Base-by-base conservation (phyloP, 352 stramenopile species). In the Phytophthora sansomeana region DNA sequence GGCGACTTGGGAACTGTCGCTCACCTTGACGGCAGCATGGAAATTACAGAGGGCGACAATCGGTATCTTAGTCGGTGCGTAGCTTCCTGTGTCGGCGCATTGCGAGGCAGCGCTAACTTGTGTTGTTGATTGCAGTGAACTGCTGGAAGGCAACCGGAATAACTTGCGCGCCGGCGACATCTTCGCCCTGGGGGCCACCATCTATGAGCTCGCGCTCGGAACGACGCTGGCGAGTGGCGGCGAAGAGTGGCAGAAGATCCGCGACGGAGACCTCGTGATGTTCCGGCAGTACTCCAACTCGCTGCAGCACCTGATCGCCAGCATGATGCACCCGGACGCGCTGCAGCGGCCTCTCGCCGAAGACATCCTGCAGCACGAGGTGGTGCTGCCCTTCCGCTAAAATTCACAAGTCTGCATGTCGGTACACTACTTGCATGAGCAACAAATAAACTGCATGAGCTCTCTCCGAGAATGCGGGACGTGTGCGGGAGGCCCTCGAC, bases 221-320 rank as follows among this genome's bases (percentile, higher is more conserved):
- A 59, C 75, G 26, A 87, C 80, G 44, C 78, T 96, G 39, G 83
- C 86, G 19, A 88, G 63, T 61, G 73, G 78, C 41, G 86, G 86
- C 28, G 88, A 96, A 70, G 88, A 93, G 53, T 96, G 87, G 86
- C 88, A 96, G 69, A 86, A 89, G 50, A 92, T 96, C 56, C 86
- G 88, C 53, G 85, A 96, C 58, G 88, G 88, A 38, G 84, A 96
- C 63, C 70, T 96, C 17, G 67, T 75, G 19, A 87, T 94, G 63
- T 95, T 95, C 58, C 74, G 87, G 74, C 83, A 95, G 69, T 95
- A 95, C 69, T 93, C 87, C 24, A 95, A 92, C 75, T 93, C 87
- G 38, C 70, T 96, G 36, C 87, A 94, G 78, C 85, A 96, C 54
- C 59, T 96, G 42, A 92, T 94, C 48, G 83, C 82, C 21, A 91